phyloP scores from a whole-genome alignment of 2,329 filamentous ascomycete genomes.

The Beauveria caledonica region DNA sequence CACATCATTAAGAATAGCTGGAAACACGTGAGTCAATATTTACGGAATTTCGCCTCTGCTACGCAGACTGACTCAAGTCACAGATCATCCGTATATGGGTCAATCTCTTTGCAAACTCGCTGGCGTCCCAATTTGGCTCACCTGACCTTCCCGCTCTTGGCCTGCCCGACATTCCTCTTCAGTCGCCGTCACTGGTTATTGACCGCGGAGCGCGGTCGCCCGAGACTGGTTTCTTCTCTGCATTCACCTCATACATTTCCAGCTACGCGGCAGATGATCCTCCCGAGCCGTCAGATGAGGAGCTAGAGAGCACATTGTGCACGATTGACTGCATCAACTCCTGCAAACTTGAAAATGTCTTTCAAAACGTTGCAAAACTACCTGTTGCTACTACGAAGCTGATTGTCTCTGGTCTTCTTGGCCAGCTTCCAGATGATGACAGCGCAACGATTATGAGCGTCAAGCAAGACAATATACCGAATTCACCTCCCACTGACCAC shows the following conservation, averaged over 20 bases:
- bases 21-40: slow-evolving; percentile 58
- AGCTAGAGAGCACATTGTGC: slow-evolving; percentile 89
- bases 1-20: slow-evolving; percentile 66
- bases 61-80: slow-evolving; percentile 27
- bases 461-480: slow-evolving; percentile 70
- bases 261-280: slow-evolving; percentile 98
- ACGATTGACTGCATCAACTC: slow-evolving; percentile 91
- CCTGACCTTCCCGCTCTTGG: slow-evolving; percentile 55
- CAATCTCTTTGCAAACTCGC: slow-evolving; percentile 91
- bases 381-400: slow-evolving; percentile 23
- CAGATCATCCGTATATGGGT: slow-evolving; percentile 86
- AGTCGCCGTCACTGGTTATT: slow-evolving; percentile 85
- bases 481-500: slow-evolving; percentile 49
- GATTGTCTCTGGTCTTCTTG: slow-evolving; percentile 61
- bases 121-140: slow-evolving; percentile 74
- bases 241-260: slow-evolving; percentile 94
- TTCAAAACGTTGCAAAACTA: slow-evolving; percentile 63
- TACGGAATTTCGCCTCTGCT: neutral
- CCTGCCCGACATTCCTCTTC: slow-evolving; percentile 76
- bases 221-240: slow-evolving; percentile 84
- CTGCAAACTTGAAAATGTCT: slow-evolving; percentile 74
- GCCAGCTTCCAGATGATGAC: slow-evolving; percentile 78
- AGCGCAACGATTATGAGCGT: slow-evolving; percentile 74
- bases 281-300: slow-evolving; percentile 93
- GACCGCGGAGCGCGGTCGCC: slow-evolving; percentile 71